Base-by-base conservation (phyloP, 768 basidiomycete genomes). In the Leucosporidium creatinivorum region DNA sequence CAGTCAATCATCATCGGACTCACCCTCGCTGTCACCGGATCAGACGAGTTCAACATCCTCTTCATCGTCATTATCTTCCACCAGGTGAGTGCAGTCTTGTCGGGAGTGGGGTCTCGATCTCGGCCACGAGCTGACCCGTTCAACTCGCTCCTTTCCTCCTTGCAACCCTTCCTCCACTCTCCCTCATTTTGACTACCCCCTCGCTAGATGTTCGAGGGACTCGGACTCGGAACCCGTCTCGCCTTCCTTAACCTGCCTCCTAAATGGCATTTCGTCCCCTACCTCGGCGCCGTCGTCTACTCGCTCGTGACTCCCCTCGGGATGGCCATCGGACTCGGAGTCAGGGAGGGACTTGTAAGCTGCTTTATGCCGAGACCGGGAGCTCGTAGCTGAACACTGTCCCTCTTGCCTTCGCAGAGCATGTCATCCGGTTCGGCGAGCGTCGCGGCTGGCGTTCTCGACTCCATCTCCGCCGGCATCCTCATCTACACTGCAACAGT, bases 1-100 rank as follows among this genome's bases (percentile, higher is more conserved):
- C 21, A 26, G 21, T 30, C 26, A 25, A 62, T 79, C 36, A 78
- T 79, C 65, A 80, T 80, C 64, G 79, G 79, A n/a, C 63, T 80
- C 15, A 80, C 79, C 1, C 74, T 80, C 15, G 77, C 76, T 50
- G 74, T 77, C 31, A 58, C 58, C 10, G 61, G 61, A 4, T 77
- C 71, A 18, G 74, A 77, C 26, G 73, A 78, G 49, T 80, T 80
- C 58, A 76, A 72, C 39, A 74, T 76, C 48, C 68, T 80, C n/a
- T 79, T 79, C 73, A 50, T 65, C 23, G 63, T 65, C 39, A 75
- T 76, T 47, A 64, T 73, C 28, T 73, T 74, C 65, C 69, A 74
- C 54, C 70, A 75, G 61, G 63, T 73, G 63, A 75, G 75, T 64
- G 74, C 74, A 58, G 75, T 69, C n/a, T 33, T 33, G 4, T 33